Evolutionary conservation across 2,329 filamentous ascomycete species (phyloP).

Genomic region (Talaromyces sp.): DNA sequence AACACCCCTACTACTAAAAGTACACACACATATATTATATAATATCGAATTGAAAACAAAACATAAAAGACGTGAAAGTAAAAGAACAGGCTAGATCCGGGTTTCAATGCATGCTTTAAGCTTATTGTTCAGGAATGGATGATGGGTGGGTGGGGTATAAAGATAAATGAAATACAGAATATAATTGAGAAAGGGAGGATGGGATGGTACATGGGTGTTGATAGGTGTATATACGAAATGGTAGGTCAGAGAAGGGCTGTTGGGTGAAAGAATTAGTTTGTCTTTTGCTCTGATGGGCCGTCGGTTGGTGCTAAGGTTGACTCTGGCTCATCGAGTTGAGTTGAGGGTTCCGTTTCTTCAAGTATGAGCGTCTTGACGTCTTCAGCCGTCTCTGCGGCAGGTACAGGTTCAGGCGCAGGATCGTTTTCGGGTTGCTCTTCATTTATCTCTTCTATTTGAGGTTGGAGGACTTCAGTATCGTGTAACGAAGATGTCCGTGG

Average conservation of each 20-base stretch:
- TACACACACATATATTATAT: neutral
- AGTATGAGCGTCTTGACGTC: neutral
- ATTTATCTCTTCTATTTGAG: neutral
- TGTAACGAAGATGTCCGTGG: constrained; percentile 42
- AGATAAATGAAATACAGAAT: neutral
- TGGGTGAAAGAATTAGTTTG: neutral
- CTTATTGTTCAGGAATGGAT: neutral
- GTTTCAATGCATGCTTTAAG: neutral
- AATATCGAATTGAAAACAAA: neutral
- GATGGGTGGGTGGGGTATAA: neutral
- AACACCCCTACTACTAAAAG: neutral
- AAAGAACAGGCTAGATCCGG: neutral
- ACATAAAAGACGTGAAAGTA: neutral
- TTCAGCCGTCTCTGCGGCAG: neutral
- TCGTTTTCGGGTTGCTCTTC: neutral
- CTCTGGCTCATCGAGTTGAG: neutral
- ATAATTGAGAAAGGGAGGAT: neutral
- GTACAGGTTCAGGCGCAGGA: neutral
- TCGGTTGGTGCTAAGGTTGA: neutral
- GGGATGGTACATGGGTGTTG: neutral
- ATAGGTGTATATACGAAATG: neutral
- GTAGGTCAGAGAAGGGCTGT: neutral
- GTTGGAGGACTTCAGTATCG: neutral
- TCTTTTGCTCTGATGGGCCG: neutral
- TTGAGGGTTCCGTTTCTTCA: neutral